These are phyloP conservation scores for Aphanomyces invadans DNA, from an alignment of 352 stramenopile genomes.

Conservation along the genomic window DNA sequence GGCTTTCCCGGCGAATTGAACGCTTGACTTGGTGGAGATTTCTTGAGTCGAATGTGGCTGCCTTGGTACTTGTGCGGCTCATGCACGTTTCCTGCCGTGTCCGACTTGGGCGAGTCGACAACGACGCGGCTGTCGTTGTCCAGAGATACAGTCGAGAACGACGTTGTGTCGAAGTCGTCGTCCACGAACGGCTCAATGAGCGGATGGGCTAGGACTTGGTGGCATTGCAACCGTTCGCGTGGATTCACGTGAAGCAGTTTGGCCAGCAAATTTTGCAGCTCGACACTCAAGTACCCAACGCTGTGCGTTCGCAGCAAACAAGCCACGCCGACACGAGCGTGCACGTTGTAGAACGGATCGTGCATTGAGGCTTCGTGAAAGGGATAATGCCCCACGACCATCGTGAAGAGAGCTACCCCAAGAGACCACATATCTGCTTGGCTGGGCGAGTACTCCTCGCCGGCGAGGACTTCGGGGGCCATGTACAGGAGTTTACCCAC, in stretches of 20 bases:
- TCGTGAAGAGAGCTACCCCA: slow-evolving; percentile 70
- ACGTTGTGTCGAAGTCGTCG: neutral
- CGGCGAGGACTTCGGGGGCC: slow-evolving; percentile 51
- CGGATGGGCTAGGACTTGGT: neutral
- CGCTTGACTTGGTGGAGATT: too few relatives aligned
- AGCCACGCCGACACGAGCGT: slow-evolving; percentile 38
- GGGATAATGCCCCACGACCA: slow-evolving; percentile 47
- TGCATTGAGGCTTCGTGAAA: slow-evolving; percentile 53
- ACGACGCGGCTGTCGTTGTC: neutral
- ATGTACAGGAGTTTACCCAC: slow-evolving; percentile 79
- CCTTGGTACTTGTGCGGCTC: too few relatives aligned
- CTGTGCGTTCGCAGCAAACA: slow-evolving; percentile 69
- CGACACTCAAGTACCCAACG: slow-evolving; percentile 52
- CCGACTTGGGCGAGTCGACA: neutral
- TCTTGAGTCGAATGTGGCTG: too few relatives aligned
- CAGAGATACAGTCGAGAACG: slow-evolving; percentile 1
- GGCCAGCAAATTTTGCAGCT: slow-evolving; percentile 58
- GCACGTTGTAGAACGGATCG: slow-evolving; percentile 34
- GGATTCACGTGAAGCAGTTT: slow-evolving; percentile 62
- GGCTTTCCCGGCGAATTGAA: too few relatives aligned
- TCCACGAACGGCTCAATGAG: neutral
- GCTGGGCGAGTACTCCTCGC: slow-evolving; percentile 44
- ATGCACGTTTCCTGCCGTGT: too few relatives aligned
- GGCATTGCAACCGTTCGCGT: neutral
- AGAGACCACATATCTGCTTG: slow-evolving; percentile 68